Conservation (phyloP, 2,329 filamentous ascomycete species). For the Cercospora sesami region DNA sequence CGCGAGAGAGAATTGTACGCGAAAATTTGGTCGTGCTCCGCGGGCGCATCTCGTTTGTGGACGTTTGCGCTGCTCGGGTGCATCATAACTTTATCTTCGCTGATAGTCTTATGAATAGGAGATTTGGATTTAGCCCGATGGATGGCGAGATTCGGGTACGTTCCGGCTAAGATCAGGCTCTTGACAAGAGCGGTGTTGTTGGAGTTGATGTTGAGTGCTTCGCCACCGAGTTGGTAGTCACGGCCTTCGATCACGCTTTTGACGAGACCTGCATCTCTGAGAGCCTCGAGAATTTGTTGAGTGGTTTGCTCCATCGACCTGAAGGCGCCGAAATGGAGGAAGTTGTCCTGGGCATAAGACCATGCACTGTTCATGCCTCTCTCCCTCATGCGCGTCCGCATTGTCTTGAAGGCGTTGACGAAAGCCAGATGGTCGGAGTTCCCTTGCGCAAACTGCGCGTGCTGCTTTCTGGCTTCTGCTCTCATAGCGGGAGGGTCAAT, state of each 20-base stretch:
- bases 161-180: slow-evolving; percentile 48
- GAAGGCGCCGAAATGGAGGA: slow-evolving; percentile 42
- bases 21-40: slow-evolving; percentile 18
- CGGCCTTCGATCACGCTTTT: slow-evolving; percentile 23
- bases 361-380: slow-evolving; percentile 37
- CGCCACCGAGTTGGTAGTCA: slow-evolving; percentile 23
- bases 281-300: slow-evolving; percentile 42
- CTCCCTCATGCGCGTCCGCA: slow-evolving; percentile 38
- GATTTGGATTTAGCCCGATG: slow-evolving; percentile 21
- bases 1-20: slow-evolving; percentile 24
- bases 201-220: slow-evolving; percentile 49
- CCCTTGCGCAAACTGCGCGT: slow-evolving; percentile 38
- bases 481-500: slow-evolving; percentile 33
- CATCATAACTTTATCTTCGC: slow-evolving; percentile 33
- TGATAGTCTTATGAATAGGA: slow-evolving; percentile 33
- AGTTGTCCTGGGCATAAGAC: slow-evolving; percentile 37
- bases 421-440: slow-evolving; percentile 51
- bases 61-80: slow-evolving; percentile 34
- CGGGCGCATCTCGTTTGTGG: slow-evolving; percentile 9
- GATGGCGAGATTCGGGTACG: slow-evolving; percentile 49
- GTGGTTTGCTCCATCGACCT: slow-evolving; percentile 40
- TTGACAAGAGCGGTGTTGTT: slow-evolving; percentile 48
- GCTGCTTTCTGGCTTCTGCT: slow-evolving; percentile 31
- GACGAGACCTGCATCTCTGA: slow-evolving; percentile 41
- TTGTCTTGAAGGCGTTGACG: slow-evolving; percentile 47